Base-by-base conservation (phyloP, 768 basidiomycete species). In the Russula sp. region DNA sequence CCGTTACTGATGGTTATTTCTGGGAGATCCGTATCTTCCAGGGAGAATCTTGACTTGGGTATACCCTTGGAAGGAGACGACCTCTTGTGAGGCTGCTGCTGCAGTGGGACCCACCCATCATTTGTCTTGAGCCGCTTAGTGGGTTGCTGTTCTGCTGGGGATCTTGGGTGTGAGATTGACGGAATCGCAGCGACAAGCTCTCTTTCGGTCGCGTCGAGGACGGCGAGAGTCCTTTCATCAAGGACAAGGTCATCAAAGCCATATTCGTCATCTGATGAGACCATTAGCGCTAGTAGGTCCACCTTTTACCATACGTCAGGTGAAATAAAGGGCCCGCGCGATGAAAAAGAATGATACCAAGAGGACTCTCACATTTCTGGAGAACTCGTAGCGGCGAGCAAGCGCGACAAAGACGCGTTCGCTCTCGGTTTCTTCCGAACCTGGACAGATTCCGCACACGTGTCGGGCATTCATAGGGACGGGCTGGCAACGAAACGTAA, bases 191-290 rank as follows among this genome's bases (percentile, higher is more conserved):
- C 42, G 32, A 26, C 24, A 42, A 68, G 63, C 20, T 20, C 48
- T 24, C 63, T 57, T 61, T 69, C 68, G n/a, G 68, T 63, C 56
- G 60, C 66, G 28, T 69, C 68, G 40, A 69, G 66, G 36, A 50
- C 60, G 20, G 68, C 66, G 24, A 69, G 59, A 30, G 63, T 46
- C 32, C 57, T 48, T 32, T 64, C 63, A 54, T 69, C 68, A 46
- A 69, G 60, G 14, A 69, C 57, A 64, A 69, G 56, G 52, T 69
- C 68, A 48, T 69, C 68, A 11, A 59, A 64, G 16, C 49, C 67
- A 64, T 64, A 69, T 58, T 66, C 61, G 20, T 69, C 68, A 22
- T 69, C 68, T 48, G 65, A 67, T 56, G 59, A 18, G 44, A 49
- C 42, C 68, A 69, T 69, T 6, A 34, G 32, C 40, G 48, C 44